Percentiles rank a stretch among this genome's conserved stretches.
Conservation (phyloP, 441 rosid species). For the Erodium moschatum region DNA sequence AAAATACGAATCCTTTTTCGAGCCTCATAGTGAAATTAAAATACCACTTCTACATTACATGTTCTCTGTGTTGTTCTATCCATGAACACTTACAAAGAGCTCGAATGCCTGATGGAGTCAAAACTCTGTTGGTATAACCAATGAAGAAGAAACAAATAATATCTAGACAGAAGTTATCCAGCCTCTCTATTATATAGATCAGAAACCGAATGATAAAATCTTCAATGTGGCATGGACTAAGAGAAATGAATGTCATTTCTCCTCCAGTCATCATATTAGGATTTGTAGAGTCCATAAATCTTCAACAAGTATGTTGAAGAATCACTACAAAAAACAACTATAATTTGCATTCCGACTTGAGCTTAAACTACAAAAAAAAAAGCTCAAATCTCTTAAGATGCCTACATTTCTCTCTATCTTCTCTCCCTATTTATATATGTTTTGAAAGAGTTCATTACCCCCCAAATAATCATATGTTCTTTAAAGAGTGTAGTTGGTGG, state of each 20-base stretch:
- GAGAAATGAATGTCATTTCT: background rate
- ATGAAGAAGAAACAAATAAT: background rate
- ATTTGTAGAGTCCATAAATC: constrained; percentile 30
- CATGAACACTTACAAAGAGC: no score
- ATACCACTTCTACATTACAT: no score
- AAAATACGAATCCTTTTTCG: no score
- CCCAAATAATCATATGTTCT: constrained; percentile 39
- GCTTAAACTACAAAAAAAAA: background rate
- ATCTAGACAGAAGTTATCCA: background rate
- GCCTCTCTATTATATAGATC: no score
- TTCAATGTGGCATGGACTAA: no score
- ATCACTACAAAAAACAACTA: background rate
- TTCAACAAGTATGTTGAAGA: constrained; percentile 18
- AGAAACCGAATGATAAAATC: no score
- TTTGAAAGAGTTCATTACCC: background rate
- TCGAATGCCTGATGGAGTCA: no score
- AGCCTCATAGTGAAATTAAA: no score
- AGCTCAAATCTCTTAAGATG: no score
- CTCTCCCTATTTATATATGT: background rate
- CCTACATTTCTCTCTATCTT: background rate
- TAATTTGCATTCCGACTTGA: constrained; percentile 24
- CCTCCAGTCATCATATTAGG: constrained; percentile 21
- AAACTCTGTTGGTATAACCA: no score
- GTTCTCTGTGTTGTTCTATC: no score
- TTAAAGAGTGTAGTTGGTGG: constrained; percentile 70